phyloP scores from a whole-genome alignment of 352 stramenopile species.

The Pythium pyrilobum region DNA sequence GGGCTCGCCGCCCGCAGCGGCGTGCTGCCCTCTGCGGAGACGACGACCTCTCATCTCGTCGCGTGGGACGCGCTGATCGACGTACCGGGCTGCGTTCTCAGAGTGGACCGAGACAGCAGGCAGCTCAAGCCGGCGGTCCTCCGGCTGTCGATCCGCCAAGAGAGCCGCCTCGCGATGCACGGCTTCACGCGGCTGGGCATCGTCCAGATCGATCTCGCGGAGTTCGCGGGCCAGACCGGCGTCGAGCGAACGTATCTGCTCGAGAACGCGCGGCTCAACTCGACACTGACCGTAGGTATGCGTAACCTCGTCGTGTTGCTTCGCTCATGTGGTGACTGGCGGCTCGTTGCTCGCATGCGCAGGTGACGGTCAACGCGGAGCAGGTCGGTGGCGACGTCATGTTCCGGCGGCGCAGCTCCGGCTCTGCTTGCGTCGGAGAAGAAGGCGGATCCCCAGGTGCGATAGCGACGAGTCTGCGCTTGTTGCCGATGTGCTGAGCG shows the following conservation, averaged over 20 bases:
- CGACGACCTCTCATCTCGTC: constrained; percentile 22
- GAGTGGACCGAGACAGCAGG: constrained; percentile 22
- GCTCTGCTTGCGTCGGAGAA: not conserved
- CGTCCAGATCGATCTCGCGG: constrained; percentile 28
- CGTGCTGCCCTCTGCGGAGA: constrained; percentile 14
- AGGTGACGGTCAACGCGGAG: constrained; percentile 26
- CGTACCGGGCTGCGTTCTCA: constrained; percentile 19
- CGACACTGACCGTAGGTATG: constrained; percentile 22
- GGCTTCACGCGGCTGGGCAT: constrained; percentile 22
- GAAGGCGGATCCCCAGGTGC: too few relatives aligned
- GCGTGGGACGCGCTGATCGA: constrained; percentile 22
- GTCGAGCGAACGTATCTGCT: constrained; percentile 25
- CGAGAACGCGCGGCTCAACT: constrained; percentile 34
- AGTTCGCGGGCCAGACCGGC: constrained; percentile 24
- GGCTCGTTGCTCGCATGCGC: not conserved
- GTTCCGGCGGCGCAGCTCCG: constrained; percentile 23
- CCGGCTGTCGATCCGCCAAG: constrained; percentile 27
- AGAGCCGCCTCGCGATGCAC: constrained; percentile 6
- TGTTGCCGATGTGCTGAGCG: too few relatives aligned
- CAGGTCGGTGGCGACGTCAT: constrained; percentile 33
- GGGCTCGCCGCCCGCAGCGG: not conserved
- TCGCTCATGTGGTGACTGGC: not conserved
- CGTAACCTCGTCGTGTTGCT: not conserved
- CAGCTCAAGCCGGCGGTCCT: constrained; percentile 23
- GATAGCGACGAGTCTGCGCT: too few relatives aligned